phyloP scores from a whole-genome alignment of 257 asterid species.

The Gentiana dahurica region DNA sequence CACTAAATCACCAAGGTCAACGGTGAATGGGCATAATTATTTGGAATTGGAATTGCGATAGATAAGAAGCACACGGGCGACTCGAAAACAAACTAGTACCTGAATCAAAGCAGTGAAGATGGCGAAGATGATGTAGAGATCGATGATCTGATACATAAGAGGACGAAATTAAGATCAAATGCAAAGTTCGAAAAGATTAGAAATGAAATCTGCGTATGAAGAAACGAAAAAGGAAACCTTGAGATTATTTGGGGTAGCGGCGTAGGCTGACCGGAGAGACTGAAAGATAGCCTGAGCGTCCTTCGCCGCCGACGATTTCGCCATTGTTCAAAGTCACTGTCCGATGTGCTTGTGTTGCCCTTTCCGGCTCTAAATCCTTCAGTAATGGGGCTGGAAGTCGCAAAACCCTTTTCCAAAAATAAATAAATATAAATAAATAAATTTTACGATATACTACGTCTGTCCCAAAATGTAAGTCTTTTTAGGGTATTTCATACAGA shows the following conservation, averaged over 20 bases:
- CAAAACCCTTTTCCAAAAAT: no score
- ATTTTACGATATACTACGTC: no score
- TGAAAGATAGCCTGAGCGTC: conserved; percentile 45
- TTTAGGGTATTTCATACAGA: no score
- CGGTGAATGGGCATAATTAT: no score
- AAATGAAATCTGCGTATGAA: neutral
- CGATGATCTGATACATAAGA: conserved; percentile 53
- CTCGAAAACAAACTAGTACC: conserved; percentile 19
- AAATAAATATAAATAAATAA: no score
- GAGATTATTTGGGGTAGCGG: conserved; percentile 55
- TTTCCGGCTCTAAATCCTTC: no score
- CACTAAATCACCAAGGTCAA: no score
- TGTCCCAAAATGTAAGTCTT: no score
- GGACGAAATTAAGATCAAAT: neutral
- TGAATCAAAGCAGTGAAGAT: conserved; percentile 8
- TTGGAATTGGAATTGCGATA: neutral
- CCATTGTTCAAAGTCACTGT: conserved; percentile 21
- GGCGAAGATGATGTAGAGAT: conserved; percentile 60
- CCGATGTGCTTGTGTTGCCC: no score
- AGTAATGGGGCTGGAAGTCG: no score
- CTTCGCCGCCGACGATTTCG: conserved; percentile 47
- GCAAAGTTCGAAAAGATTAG: neutral
- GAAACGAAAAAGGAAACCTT: conserved; percentile 28
- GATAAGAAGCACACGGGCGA: neutral
- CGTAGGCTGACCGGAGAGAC: conserved; percentile 63